Evolutionary conservation across 2,329 filamentous ascomycete species (phyloP).

Genomic region (Plectosphaerella plurivora): DNA sequence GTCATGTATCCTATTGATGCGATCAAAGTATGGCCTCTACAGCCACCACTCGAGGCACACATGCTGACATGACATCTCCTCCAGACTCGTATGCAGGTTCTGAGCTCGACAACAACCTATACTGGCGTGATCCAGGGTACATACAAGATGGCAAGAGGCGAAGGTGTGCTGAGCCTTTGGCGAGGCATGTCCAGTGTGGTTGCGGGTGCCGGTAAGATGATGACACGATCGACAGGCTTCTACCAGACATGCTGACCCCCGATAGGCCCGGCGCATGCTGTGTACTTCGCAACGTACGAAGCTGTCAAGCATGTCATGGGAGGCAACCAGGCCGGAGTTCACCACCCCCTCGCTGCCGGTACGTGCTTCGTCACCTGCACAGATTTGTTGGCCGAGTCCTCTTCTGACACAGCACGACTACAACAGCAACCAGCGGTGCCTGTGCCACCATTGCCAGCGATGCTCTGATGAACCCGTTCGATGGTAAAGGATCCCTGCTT

Average conservation of each 20-base stretch:
- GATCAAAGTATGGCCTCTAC: conserved; percentile 69
- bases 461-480: conserved; percentile 98
- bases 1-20: conserved; percentile 99
- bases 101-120: conserved; percentile 80
- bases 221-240: background rate
- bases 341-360: conserved; percentile 94
- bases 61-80: conserved; percentile 12
- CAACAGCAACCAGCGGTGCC: conserved; percentile 80
- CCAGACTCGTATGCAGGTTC: conserved; percentile 96
- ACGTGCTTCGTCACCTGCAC: conserved; percentile 22
- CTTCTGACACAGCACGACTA: background rate
- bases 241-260: background rate
- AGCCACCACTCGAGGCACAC: background rate
- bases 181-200: conserved; percentile 95
- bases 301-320: conserved; percentile 94
- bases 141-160: conserved; percentile 83
- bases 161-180: conserved; percentile 91
- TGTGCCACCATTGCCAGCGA: conserved; percentile 95
- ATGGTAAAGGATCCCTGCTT: conserved; percentile 54
- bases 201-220: conserved; percentile 75
- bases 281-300: conserved; percentile 98
- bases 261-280: conserved; percentile 87
- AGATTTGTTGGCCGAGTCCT: background rate
- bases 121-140: conserved; percentile 89
- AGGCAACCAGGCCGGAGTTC: conserved; percentile 79